Evolutionary conservation across 441 rosid species (phyloP).

Genomic region (Gossypium davidsonii): DNA sequence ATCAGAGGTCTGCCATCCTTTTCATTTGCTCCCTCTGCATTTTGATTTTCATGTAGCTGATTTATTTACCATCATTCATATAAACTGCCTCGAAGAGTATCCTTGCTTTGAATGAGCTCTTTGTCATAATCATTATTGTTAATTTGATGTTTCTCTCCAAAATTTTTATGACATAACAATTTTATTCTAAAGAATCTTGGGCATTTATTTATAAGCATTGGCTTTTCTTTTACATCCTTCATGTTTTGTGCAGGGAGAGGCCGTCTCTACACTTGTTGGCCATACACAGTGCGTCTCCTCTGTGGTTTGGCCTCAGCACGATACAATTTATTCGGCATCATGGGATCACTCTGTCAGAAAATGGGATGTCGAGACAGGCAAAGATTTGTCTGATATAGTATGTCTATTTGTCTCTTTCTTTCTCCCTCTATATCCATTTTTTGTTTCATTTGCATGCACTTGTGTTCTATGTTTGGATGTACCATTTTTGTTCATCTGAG

Average conservation of each 20-base stretch:
- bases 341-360: slow-evolving; percentile 88
- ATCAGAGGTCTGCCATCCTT: slow-evolving; percentile 49
- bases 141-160: background rate
- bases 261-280: slow-evolving; percentile 69
- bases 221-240: background rate
- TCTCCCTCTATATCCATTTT: background rate
- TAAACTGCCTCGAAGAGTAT: background rate
- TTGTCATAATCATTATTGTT: background rate
- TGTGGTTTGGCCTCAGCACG: slow-evolving; percentile 74
- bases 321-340: slow-evolving; percentile 75
- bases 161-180: background rate
- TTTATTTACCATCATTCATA: background rate
- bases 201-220: background rate
- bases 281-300: slow-evolving; percentile 83
- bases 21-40: background rate
- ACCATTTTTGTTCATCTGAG: background rate
- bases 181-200: background rate
- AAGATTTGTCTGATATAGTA: slow-evolving; percentile 65
- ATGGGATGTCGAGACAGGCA: slow-evolving; percentile 90
- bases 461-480: background rate
- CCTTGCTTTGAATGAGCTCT: background rate
- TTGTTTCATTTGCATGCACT: background rate
- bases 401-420: slow-evolving; percentile 18
- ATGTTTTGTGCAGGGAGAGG: slow-evolving; percentile 53
- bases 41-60: slow-evolving; percentile 7